Conservation (phyloP, 345 rosid species). For the Linum usitatissimum region DNA sequence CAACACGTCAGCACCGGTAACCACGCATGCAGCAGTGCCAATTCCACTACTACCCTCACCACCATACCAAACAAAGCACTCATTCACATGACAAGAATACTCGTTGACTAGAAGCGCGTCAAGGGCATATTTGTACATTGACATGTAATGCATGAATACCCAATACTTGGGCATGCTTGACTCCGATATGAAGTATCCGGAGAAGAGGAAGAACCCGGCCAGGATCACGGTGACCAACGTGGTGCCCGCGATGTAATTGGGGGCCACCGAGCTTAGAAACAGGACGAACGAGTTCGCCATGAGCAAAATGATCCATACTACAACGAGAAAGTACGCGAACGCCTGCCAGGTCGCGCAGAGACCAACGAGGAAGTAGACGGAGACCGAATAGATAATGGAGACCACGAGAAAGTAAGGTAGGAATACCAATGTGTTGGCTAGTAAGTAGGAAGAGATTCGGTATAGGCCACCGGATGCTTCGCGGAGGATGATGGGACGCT, state of each 20-base stretch:
- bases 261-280: conserved; percentile 78
- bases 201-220: conserved; percentile 75
- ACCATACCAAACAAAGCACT: conserved; percentile 62
- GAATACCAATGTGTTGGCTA: conserved; percentile 83
- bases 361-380: conserved; percentile 76
- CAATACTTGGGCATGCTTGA: conserved; percentile 79
- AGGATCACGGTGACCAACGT: conserved; percentile 62
- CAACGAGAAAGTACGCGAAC: conserved; percentile 60
- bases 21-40: conserved; percentile 29
- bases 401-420: conserved; percentile 63
- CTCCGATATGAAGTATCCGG: conserved; percentile 79
- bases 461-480: conserved; percentile 83
- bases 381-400: conserved; percentile 50
- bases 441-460: conserved; percentile 65
- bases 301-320: conserved; percentile 65
- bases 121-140: conserved; percentile 88
- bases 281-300: conserved; percentile 91
- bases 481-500: conserved; percentile 62
- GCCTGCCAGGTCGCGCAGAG: conserved; percentile 72
- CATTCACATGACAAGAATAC: conserved; percentile 59
- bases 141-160: conserved; percentile 86
- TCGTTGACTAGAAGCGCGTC: conserved; percentile 82
- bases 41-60: conserved; percentile 8
- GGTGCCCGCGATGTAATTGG: conserved; percentile 84
- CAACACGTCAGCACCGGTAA: conserved; percentile 63